phyloP scores from a whole-genome alignment of 306 rosid species.

The Rosa persica region DNA sequence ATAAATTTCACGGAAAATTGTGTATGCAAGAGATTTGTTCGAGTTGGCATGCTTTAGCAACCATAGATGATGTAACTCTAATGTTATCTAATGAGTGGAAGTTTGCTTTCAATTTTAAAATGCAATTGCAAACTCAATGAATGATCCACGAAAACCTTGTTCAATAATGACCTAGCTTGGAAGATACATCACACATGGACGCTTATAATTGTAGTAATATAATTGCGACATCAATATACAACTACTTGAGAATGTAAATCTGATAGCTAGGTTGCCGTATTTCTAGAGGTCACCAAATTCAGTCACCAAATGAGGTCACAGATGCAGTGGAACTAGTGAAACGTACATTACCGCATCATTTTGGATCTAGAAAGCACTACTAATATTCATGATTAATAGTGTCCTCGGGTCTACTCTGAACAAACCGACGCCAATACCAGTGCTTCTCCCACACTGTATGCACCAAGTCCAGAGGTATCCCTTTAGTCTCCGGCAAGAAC shows the following conservation, averaged over 20 bases:
- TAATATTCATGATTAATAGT: neutral
- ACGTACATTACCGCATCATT: neutral
- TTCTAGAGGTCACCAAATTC: neutral
- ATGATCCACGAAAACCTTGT: neutral
- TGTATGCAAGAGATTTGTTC: no score
- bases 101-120: no score
- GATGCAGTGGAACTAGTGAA: neutral
- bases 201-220: neutral
- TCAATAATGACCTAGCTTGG: neutral
- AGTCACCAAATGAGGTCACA: neutral
- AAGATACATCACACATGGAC: neutral
- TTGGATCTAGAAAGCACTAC: neutral
- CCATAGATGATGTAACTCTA: no score
- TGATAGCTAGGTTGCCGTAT: neutral
- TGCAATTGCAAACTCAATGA: no score
- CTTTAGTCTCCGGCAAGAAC: constrained; percentile 78
- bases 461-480: constrained; percentile 61
- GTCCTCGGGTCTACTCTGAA: neutral
- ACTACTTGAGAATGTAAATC: neutral
- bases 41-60: no score
- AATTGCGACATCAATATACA: neutral
- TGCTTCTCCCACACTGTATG: constrained; percentile 55
- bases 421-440: constrained; percentile 69
- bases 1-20: no score
- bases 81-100: no score